Evolutionary conservation across 805 yeast species (phyloP).

Genomic region (Monosporozyma yasuniensis): DNA sequence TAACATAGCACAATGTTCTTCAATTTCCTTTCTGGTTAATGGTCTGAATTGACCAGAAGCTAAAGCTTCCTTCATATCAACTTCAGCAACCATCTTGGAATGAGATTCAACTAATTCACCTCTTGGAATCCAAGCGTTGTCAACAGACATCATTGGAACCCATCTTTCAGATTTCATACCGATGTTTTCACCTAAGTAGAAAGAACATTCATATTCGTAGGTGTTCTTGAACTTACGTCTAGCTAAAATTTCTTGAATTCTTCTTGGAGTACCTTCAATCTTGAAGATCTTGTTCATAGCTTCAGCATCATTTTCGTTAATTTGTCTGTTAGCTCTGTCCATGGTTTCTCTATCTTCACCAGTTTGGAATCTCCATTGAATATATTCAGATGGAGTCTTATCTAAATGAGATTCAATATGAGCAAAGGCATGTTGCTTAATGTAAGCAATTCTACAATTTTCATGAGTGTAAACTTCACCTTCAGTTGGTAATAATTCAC

Average conservation of each 20-base stretch:
- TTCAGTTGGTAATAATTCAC: conserved; percentile 95
- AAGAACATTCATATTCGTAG: conserved; percentile 98
- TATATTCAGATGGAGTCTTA: conserved; percentile 99
- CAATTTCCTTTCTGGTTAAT: conserved; percentile 99
- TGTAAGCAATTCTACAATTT: conserved; percentile 99
- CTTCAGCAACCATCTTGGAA: conserved; percentile 99
- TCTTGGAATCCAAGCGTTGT: conserved; percentile 99
- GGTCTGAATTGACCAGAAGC: conserved; percentile 99
- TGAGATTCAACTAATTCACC: conserved; percentile 96
- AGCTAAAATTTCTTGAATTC: conserved; percentile 86
- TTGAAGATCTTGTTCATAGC: conserved; percentile 99
- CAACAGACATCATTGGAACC: conserved; percentile 99
- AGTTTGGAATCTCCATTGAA: conserved; percentile 99
- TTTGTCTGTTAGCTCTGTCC: conserved; percentile 99
- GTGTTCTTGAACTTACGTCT: conserved; percentile 99
- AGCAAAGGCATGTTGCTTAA: conserved; percentile 99
- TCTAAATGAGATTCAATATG: conserved; percentile 98
- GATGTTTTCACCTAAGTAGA: conserved; percentile 94
- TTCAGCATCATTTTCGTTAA: conserved; percentile 93
- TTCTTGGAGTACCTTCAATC: conserved; percentile 97
- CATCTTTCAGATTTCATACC: conserved; percentile 99
- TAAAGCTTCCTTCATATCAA: conserved; percentile 99
- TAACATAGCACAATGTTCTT: conserved; percentile 95
- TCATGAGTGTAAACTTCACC: conserved; percentile 99
- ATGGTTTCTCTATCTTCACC: conserved; percentile 99